A percentile compares a stretch with the other conserved stretches of the same genome.
Conservation (phyloP, 1,139 yeast genomes). For the Taphrina populina region DNA sequence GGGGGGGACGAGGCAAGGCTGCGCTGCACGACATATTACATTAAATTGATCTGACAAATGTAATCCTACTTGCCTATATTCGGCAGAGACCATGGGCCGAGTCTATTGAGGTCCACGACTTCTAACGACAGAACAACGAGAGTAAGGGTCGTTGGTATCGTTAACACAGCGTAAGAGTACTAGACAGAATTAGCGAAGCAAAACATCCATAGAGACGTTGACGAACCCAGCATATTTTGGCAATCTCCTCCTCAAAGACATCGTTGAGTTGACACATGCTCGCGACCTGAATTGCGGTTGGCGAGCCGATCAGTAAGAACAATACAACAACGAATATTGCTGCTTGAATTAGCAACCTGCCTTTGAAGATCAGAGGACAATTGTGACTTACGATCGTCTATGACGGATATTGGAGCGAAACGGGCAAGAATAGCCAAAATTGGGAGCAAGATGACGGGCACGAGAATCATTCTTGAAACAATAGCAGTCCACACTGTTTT, state of each 20-base stretch:
- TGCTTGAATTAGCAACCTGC: not conserved
- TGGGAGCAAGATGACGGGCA: conserved; percentile 67
- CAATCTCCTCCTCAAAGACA: conserved; percentile 77
- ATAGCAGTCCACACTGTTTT: conserved; percentile 67
- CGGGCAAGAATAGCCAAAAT: conserved; percentile 65
- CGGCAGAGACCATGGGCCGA: conserved; percentile 16
- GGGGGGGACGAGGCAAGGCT: too few species aligned
- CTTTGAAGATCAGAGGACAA: not conserved
- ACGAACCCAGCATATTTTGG: conserved; percentile 63
- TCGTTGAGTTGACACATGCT: conserved; percentile 46
- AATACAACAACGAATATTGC: conserved; percentile 73
- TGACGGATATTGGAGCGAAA: conserved; percentile 62
- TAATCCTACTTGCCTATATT: not conserved
- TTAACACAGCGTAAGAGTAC: conserved; percentile 28
- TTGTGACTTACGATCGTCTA: conserved; percentile 59
- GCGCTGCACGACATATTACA: not conserved
- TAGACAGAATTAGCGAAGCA: not conserved
- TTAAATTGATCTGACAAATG: not conserved
- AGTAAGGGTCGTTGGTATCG: conserved; percentile 27
- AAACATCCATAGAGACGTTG: not conserved
- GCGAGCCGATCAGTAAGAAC: conserved; percentile 49
- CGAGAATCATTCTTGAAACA: conserved; percentile 72
- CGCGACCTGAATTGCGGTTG: conserved; percentile 36
- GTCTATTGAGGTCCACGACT: conserved; percentile 29
- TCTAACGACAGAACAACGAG: conserved; percentile 30